Conservation (phyloP, 225 moss, liverwort and hornwort species). For the Straminergon stramineum region DNA sequence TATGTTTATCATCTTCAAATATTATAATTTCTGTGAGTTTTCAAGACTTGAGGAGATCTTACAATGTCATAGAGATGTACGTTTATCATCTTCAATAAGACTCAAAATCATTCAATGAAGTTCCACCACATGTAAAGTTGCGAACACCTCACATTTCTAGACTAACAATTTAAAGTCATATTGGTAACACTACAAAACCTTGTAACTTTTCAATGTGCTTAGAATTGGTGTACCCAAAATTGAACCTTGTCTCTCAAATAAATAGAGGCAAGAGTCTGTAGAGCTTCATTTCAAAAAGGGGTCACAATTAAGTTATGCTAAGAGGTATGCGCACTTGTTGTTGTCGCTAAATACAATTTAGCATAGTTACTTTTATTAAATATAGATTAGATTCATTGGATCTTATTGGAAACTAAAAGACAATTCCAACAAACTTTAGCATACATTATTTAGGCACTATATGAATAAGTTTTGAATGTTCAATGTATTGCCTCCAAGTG, state of each 20-base stretch:
- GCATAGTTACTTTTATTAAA: background rate
- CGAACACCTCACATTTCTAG: background rate
- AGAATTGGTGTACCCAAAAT: background rate
- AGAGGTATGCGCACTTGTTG: background rate
- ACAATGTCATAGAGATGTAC: background rate
- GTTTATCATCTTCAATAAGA: background rate
- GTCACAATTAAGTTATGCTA: background rate
- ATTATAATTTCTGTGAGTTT: background rate
- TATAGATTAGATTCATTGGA: background rate
- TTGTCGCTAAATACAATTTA: background rate
- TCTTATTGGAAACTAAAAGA: background rate
- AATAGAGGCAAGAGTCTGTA: background rate
- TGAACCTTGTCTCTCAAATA: background rate
- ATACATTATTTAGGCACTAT: rapidly evolving
- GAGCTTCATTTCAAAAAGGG: background rate
- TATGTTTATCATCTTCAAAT: too few relatives aligned
- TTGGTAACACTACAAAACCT: background rate
- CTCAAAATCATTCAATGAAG: background rate
- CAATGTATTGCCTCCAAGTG: background rate
- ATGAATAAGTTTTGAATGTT: background rate
- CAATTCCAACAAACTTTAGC: background rate
- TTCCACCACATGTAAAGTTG: background rate
- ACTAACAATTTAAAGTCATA: background rate
- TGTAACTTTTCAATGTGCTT: background rate
- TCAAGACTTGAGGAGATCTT: background rate